Conservation (phyloP, 768 basidiomycete species). For the Candolleomyces eurysporus region DNA sequence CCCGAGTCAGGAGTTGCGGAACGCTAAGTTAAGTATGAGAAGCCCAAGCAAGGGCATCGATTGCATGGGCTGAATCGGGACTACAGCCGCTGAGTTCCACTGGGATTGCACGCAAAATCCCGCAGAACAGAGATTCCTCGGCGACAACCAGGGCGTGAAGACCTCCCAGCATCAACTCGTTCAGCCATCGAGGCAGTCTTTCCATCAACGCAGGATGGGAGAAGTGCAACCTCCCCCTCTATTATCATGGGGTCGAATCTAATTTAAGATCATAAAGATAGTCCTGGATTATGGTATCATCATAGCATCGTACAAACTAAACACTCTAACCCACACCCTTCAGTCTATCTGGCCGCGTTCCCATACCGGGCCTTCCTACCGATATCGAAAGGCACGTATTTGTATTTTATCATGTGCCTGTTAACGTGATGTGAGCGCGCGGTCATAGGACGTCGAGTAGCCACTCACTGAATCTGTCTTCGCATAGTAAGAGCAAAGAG, state of each 20-base stretch:
- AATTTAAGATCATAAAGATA: slow-evolving; percentile 16
- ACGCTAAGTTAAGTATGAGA: background rate
- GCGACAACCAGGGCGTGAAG: no score
- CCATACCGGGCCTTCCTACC: slow-evolving; percentile 92
- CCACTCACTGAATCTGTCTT: slow-evolving; percentile 85
- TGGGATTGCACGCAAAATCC: no score
- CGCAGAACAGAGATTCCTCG: no score
- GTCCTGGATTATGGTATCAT: slow-evolving; percentile 24
- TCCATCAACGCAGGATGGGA: background rate
- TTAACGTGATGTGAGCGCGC: slow-evolving; percentile 5
- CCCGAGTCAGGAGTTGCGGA: background rate
- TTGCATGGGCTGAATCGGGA: no score
- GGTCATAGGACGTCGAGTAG: background rate
- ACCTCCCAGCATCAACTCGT: no score
- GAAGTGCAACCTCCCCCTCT: no score
- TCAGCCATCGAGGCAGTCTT: background rate
- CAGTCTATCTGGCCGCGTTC: slow-evolving; percentile 22
- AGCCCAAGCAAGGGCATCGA: background rate
- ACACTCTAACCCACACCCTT: slow-evolving; percentile 4
- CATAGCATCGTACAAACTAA: slow-evolving; percentile 9
- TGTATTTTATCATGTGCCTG: slow-evolving; percentile 99
- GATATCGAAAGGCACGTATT: slow-evolving; percentile 93
- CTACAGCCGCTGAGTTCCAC: no score
- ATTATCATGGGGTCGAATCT: slow-evolving; percentile 4
- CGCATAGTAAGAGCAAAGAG: slow-evolving; percentile 95